Conservation (phyloP, 2,329 filamentous ascomycete genomes). For the Zopfia rhizophila region DNA sequence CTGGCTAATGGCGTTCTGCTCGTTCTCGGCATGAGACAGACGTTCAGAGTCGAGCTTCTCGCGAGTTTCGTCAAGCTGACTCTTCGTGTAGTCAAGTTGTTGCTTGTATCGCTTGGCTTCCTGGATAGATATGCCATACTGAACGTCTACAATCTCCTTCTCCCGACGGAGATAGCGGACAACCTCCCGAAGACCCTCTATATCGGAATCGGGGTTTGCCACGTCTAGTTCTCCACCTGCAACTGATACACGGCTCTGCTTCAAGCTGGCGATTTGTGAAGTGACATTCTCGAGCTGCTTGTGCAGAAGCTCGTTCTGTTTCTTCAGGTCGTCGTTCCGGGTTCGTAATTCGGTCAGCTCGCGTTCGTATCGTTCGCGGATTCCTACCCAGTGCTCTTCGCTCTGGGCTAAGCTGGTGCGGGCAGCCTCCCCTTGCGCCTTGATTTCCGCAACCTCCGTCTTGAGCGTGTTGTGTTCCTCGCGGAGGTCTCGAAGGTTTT, state of each 20-base stretch:
- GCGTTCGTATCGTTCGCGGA: constrained; percentile 80
- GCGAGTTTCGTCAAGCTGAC: constrained; percentile 87
- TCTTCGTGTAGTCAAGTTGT: constrained; percentile 86
- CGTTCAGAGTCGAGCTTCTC: constrained; percentile 93
- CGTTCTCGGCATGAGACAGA: constrained; percentile 76
- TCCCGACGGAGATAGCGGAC: constrained; percentile 92
- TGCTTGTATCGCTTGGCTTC: constrained; percentile 90
- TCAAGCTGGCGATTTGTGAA: constrained; percentile 79
- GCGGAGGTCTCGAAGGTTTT: constrained; percentile 80
- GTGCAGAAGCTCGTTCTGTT: constrained; percentile 91
- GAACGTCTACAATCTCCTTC: constrained; percentile 98
- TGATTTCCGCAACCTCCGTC: constrained; percentile 77
- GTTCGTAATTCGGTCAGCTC: constrained; percentile 83
- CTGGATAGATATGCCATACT: constrained; percentile 87
- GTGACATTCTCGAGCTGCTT: constrained; percentile 87
- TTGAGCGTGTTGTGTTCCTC: constrained; percentile 84
- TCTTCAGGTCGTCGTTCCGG: constrained; percentile 83
- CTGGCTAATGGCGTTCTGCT: constrained; percentile 79
- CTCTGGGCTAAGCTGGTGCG: constrained; percentile 81
- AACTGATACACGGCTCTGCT: constrained; percentile 74
- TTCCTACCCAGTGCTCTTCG: constrained; percentile 88
- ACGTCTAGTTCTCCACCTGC: constrained; percentile 64
- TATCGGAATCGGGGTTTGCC: constrained; percentile 64
- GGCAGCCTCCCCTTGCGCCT: constrained; percentile 85
- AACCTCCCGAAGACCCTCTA: constrained; percentile 86